Base-by-base conservation (phyloP, 768 basidiomycete genomes). In the Grammothele lineata region DNA sequence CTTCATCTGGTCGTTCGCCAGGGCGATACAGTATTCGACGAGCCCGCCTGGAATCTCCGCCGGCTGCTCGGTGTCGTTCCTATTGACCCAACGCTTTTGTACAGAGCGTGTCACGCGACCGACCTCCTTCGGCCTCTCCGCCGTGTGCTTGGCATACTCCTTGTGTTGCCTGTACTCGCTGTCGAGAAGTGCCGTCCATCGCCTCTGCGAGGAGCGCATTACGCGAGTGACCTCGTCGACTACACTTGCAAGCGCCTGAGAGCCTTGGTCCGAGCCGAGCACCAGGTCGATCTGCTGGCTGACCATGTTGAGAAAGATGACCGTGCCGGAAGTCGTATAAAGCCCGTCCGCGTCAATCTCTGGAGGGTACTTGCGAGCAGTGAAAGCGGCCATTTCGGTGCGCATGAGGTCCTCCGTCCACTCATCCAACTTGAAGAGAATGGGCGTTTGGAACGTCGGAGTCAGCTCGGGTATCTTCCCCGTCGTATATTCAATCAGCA, bases 1-100 rank as follows among this genome's bases (percentile, higher is more conserved):
- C 66, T 94, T 94, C 69, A 98, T 83, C 67, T 95, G 93, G 69
- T 98, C 96, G 68, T 98, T 98, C 44, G 94, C 94, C 21, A 98
- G 80, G 12, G 94, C 95, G 61, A 98, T 91, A 62, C 87, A 83
- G 67, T 97, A 98, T 68, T 98, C 95, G 44, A 92, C 92, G 33
- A 99, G 71, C 2, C 96, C 96, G 15, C 84, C 83, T 4, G 86
- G 77, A 3, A 85, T 78, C 57, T 94, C 92, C 22, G 95, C 92
- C 2, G 89, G 87, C 62, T 90, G 90, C 58, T 93, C 90, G 5
- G 78, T 71, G 59, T 90, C 88, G 56, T 87, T 88, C 70, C 90
- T 92, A 70, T 83, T 85, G 43, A 81, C 75, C 95, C 94, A 98
- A 61, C 87, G 84, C 9, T 81, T 80, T 63, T 98, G 96, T 22